Base-by-base conservation (phyloP, 495 filamentous ascomycete genomes). In the Xylaria telfairii region DNA sequence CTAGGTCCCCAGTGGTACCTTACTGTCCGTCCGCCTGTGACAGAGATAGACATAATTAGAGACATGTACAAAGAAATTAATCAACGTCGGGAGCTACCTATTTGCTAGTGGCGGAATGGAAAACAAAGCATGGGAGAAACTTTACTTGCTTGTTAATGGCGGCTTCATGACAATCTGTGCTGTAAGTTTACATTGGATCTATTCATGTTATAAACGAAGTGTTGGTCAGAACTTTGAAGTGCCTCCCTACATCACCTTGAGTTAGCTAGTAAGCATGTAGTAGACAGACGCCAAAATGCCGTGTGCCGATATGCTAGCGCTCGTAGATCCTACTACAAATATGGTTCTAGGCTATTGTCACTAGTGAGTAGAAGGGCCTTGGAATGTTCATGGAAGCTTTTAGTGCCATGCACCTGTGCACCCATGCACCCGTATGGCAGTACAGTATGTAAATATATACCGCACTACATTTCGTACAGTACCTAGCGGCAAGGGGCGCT, bases 381-480 rank as follows among this genome's bases (percentile, higher is more conserved):
- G 13, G 59, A 62, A 62, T 42, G 59, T 62, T 9, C 28, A 15
- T 42, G 59, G 59, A 62, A 62, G 37, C 37, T 24, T 62, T 41
- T 21, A 60, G 34, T 39, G 57, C 32, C 5, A 13, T 46, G 44
- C 6, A 30, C 26, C 15, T 49, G 46, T 49, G 46, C 51, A 54
- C n/a, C n/a, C n/a, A n/a, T n/a, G n/a, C n/a, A n/a, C n/a, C n/a
- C n/a, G n/a, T n/a, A n/a, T n/a, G n/a, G n/a, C n/a, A n/a, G 10
- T 30, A 46, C 4, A 46, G 8, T 37, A 37, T 8, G 4, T 37
- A 37, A 8, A 8, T 37, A 37, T 8, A 3, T 37, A 37, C 34
- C 34, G 34, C 8, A 37, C 5, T 21, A 19, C 8, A n/a, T 47
- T 47, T 47, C 19, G 19, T 21, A 37, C 4, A 8, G 34, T 37